These are phyloP conservation scores for Epichloe festucae DNA, from an alignment of 2,329 filamentous ascomycete species.

Conservation along the genomic window DNA sequence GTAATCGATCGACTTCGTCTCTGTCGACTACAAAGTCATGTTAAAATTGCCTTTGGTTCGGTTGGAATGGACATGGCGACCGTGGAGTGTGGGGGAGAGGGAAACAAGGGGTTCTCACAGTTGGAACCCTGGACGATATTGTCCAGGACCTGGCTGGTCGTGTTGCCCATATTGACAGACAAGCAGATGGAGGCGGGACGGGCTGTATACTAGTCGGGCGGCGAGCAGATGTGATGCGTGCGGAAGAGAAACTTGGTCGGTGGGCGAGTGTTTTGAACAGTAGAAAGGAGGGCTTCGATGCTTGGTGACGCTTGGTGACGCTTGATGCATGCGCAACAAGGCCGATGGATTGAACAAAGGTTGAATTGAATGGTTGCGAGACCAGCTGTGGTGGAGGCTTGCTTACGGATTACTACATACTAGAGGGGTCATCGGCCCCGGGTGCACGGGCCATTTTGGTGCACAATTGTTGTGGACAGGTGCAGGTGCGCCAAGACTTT, in stretches of 20 bases:
- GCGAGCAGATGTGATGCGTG: neutral
- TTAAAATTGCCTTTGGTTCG: slow-evolving; percentile 1
- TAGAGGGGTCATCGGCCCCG: slow-evolving; percentile 1
- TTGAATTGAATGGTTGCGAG: neutral
- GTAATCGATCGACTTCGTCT: slow-evolving; percentile 88
- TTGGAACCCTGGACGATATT: slow-evolving; percentile 95
- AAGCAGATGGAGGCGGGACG: neutral
- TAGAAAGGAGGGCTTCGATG: neutral
- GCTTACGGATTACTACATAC: neutral
- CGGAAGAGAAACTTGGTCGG: neutral
- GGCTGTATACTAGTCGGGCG: neutral
- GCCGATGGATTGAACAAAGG: neutral
- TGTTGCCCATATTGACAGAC: slow-evolving; percentile 46
- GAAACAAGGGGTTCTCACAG: slow-evolving; percentile 42
- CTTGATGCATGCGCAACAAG: neutral
- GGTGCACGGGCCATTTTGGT: slow-evolving; percentile 8
- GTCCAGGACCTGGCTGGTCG: slow-evolving; percentile 67
- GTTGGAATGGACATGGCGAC: neutral
- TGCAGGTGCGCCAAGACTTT: too few species aligned
- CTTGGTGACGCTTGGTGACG: neutral
- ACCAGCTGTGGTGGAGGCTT: neutral
- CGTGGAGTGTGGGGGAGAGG: neutral
- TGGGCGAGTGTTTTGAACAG: neutral
- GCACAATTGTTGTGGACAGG: too few species aligned
- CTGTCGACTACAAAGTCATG: slow-evolving; percentile 58